These are phyloP conservation scores for Taphrina sp. DNA, from an alignment of 1,139 yeast species.

Conservation along the genomic window DNA sequence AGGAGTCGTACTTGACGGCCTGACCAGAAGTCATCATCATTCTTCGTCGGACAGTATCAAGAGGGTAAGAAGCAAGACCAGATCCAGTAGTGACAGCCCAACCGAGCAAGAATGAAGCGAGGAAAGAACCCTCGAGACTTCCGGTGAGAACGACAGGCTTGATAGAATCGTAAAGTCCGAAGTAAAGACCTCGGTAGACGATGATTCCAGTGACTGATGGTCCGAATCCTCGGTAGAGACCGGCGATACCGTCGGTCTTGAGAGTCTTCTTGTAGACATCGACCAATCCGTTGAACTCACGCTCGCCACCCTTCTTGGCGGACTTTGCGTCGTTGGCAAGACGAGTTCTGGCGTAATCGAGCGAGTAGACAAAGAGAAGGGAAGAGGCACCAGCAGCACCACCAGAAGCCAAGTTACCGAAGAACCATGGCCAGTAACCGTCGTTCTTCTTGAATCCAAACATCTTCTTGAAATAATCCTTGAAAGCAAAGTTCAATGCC, in stretches of 20 bases:
- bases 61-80: constrained; percentile 76
- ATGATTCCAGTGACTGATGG: constrained; percentile 78
- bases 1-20: constrained; percentile 72
- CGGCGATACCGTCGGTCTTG: constrained; percentile 73
- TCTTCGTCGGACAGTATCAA: constrained; percentile 81
- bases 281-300: constrained; percentile 74
- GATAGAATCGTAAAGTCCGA: constrained; percentile 75
- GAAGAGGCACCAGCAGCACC: constrained; percentile 82
- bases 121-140: constrained; percentile 66
- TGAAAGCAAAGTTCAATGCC: constrained; percentile 81
- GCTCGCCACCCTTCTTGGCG: constrained; percentile 66
- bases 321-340: constrained; percentile 80
- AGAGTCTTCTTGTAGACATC: constrained; percentile 77
- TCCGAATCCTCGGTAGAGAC: constrained; percentile 81
- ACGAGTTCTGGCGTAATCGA: constrained; percentile 82
- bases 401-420: constrained; percentile 80
- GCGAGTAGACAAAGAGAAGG: constrained; percentile 70
- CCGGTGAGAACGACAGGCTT: constrained; percentile 75
- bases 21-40: constrained; percentile 87
- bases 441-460: constrained; percentile 71
- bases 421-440: constrained; percentile 68
- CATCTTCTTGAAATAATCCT: constrained; percentile 75
- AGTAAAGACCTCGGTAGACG: constrained; percentile 82
- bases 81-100: constrained; percentile 79
- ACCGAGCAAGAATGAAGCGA: constrained; percentile 73